A percentile compares a stretch with the other conserved stretches of the same genome.
phyloP scores from a whole-genome alignment of 2,329 filamentous ascomycete species.

The Coniochaeta pulveracea region DNA sequence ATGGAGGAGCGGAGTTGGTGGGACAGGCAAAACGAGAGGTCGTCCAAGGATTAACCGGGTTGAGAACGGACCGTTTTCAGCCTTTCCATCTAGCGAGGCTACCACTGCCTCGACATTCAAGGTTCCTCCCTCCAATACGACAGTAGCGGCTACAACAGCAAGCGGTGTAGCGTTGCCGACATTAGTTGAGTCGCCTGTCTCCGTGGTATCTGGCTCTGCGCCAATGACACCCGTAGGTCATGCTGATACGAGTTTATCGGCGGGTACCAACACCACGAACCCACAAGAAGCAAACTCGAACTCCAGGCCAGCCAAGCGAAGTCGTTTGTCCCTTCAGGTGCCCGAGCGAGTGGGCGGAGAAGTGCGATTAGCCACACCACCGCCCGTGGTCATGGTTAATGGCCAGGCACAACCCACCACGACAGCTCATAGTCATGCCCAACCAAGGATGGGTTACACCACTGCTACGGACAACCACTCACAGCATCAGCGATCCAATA shows the following conservation, averaged over 20 bases:
- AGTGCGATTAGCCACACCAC: conserved; percentile 19
- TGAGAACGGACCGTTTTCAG: conserved; percentile 52
- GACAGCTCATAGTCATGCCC: conserved; percentile 1
- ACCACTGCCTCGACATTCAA: too few relatives aligned
- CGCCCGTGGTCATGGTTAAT: conserved; percentile 18
- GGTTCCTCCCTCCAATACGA: conserved; percentile 39
- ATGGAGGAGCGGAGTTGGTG: conserved; percentile 59
- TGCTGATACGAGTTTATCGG: too few relatives aligned
- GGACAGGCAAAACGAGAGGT: conserved; percentile 63
- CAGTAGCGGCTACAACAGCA: too few relatives aligned
- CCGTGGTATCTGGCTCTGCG: too few relatives aligned
- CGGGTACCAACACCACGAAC: conserved; percentile 5
- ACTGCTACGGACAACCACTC: too few relatives aligned
- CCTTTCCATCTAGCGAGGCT: too few relatives aligned
- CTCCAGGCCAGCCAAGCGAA: conserved; percentile 22
- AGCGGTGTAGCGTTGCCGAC: too few relatives aligned
- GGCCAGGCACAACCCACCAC: conserved; percentile 13
- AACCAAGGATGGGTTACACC: too few relatives aligned
- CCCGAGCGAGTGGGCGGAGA: conserved; percentile 26
- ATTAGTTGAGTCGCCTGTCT: too few relatives aligned
- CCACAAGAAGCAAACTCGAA: conserved; percentile 2
- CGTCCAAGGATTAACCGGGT: conserved; percentile 65
- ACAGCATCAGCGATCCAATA: too few relatives aligned
- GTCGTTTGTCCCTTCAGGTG: conserved; percentile 49
- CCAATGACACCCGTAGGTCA: too few relatives aligned